Evolutionary conservation across 768 basidiomycete species (phyloP), one percentile per base, ranked within the genome.

Genomic region (Tylopilus cervinicoccineus): DNA sequence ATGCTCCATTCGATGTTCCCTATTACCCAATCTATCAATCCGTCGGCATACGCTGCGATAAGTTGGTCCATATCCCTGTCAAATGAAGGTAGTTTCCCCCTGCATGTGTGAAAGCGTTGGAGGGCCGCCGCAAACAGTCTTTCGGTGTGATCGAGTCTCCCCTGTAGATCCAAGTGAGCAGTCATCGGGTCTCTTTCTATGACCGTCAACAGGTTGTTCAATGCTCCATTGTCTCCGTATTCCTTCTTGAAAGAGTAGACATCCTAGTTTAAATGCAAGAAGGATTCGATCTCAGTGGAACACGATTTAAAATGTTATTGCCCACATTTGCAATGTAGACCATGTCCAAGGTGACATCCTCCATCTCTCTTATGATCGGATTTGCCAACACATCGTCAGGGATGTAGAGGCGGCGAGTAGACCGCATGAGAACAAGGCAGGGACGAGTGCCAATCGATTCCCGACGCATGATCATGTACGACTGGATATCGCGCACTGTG

Each of bases 221-320:
- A 29, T 10, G 61, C 64, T 2, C 63, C 63, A 17, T 65, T 61
- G 13, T 65, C 61, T 17, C 53, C 54, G 16, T 38, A 46, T 38
- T 65, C 64, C 46, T 65, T 65, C 50, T 65, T 65, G 52, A 61
- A 65, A 13, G 64, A 65, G 34, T 63, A 62, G 34, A 65, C 59
- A 14, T 62, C 60, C 64, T 65, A 24, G 12, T 28, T 20, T 17
- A 26, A 32, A 17, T 12, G 17, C 17, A 26, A 20, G 1, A 12
- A 19, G 9, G 17, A 9, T 17, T 38, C 12, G 6, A 0, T 14
- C n/a, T 44, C 46, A 20, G 10, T 13, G 28, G 17, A 6, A 9
- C 2, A 6, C 26, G 5, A 13, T 12, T 13, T 2, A 14, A 9
- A n/a, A 28, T 4, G 17, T 22, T 4, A 6, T 19, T 28, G 10